Evolutionary conservation across 2,329 filamentous ascomycete species (phyloP).

Genomic region (Colletotrichum nymphaeae): DNA sequence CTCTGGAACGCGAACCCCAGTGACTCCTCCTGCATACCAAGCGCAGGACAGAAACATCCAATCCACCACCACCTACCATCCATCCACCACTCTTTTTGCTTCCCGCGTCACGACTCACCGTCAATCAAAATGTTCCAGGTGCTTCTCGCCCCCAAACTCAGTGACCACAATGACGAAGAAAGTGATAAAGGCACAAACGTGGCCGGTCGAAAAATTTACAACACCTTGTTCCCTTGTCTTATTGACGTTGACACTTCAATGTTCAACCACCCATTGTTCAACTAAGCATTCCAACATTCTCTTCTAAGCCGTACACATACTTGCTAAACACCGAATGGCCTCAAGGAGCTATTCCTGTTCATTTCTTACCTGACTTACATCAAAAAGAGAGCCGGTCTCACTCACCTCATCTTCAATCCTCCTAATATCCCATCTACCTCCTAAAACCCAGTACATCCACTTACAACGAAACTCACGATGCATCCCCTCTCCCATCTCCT

Average conservation of each 20-base stretch:
- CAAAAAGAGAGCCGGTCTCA: background rate
- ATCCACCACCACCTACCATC: background rate
- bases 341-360: conserved; percentile 1
- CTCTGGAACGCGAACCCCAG: background rate
- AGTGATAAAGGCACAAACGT: conserved; percentile 3
- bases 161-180: background rate
- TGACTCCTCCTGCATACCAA: conserved; percentile 7
- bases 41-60: background rate
- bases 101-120: background rate
- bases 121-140: background rate
- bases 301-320: background rate
- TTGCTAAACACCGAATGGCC: background rate
- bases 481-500: conserved; percentile 3
- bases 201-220: background rate
- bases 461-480: background rate
- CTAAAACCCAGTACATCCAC: too few relatives aligned
- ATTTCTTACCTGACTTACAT: background rate
- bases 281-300: background rate
- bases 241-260: background rate
- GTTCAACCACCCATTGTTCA: background rate
- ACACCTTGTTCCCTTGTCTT: background rate
- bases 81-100: background rate
- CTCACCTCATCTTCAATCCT: background rate
- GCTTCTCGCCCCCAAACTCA: background rate
- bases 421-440: background rate